Evolutionary conservation across 2,329 filamentous ascomycete genomes (phyloP), one percentile per base, ranked within the genome.

Genomic region (Botryosphaeria dothidea): DNA sequence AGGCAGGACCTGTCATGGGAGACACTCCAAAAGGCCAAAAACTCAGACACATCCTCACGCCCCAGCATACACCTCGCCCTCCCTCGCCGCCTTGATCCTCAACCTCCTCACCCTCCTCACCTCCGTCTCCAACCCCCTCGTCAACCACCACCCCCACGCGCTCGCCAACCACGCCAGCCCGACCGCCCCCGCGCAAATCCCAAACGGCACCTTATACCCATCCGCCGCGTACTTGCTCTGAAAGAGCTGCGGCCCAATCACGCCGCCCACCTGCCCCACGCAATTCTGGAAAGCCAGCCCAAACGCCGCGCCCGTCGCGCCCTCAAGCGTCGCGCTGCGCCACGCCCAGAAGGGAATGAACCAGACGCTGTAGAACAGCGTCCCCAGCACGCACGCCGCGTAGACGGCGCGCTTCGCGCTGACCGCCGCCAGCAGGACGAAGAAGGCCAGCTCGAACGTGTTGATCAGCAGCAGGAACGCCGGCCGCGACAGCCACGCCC

Each of bases 291-390:
- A 71, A 0, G 77, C 80, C 1, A 82, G 71, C 0, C 79, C 79
- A 63, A 83, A 82, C 0, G 80, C 80, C 0, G 80, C 79, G 11
- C 79, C 81, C 0, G 81, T 83, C 5, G 75, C 76, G 2, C 81
- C 80, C 1, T 71, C 69, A 1, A 82, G 70, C 9, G 79, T 79
- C 3, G 78, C 76, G 3, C 79, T 80, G 45, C 80, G 74, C 79
- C 62, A 82, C 25, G 76, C 76, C 80, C 80, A 83, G 67, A 82
- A 81, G 0, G 80, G 77, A 15, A 83, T 79, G 65, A 82, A 81
- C 64, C 79, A 81, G 3, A 74, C 69, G 8, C 73, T 72, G 65
- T 82, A 82, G 64, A 82, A 81, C 60, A 79, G 73, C 0, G 75
- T 79, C 4, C 81, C 80, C 13, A 84, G 74, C 6, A 79, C 75